A percentile compares a stretch with the other conserved stretches of the same genome.
phyloP scores from a whole-genome alignment of 1,284 basidiomycete genomes.

The Leucoagaricus sp. region DNA sequence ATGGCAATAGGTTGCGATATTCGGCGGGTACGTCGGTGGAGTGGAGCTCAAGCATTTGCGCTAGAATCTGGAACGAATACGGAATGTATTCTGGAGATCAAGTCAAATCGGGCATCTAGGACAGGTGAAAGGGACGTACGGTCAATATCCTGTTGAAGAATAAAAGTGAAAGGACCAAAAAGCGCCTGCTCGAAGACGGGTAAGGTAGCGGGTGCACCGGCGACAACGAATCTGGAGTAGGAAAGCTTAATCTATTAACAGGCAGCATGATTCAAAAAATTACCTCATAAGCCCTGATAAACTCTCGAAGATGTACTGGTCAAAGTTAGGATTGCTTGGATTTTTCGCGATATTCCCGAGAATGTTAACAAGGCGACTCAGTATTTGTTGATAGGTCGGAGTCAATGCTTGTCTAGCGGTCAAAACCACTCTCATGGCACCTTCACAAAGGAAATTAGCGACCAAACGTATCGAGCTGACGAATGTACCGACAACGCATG shows the following conservation, averaged over 20 bases:
- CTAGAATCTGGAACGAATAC: slow-evolving; percentile 95
- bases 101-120: neutral
- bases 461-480: neutral
- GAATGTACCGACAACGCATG: slow-evolving; percentile 82
- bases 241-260: neutral
- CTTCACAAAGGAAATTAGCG: slow-evolving; percentile 40
- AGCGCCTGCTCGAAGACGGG: slow-evolving; percentile 78
- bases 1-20: slow-evolving; percentile 81
- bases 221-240: slow-evolving; percentile 71
- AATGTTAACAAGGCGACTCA: slow-evolving; percentile 80
- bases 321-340: slow-evolving; percentile 96
- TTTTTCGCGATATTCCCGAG: slow-evolving; percentile 91
- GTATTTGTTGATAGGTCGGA: slow-evolving; percentile 66
- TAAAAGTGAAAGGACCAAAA: slow-evolving; percentile 88
- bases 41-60: slow-evolving; percentile 93
- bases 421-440: slow-evolving; percentile 91
- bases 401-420: slow-evolving; percentile 83
- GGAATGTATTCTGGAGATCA: slow-evolving; percentile 84
- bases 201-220: slow-evolving; percentile 68
- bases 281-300: slow-evolving; percentile 90
- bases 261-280: slow-evolving; percentile 18
- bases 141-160: slow-evolving; percentile 90
- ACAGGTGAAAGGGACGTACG: slow-evolving; percentile 50
- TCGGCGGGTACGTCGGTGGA: slow-evolving; percentile 64
- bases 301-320: slow-evolving; percentile 97